Evolutionary conservation across 306 rosid genomes (phyloP).

Genomic region (Clitoria ternatea): DNA sequence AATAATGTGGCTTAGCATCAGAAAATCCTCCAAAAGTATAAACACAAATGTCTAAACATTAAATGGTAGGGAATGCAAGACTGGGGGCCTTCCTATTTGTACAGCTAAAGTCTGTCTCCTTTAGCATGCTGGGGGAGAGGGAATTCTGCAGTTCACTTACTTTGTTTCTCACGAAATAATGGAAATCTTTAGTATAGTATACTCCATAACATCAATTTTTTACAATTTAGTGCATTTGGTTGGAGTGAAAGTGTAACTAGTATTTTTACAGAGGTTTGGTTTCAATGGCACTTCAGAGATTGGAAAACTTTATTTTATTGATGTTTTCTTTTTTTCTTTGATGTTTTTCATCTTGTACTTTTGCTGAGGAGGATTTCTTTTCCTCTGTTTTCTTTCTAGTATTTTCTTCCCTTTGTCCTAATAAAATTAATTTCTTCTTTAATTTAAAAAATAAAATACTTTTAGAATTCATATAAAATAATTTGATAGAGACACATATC

Average conservation of each 20-base stretch:
- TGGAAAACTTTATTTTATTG: background rate
- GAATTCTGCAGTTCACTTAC: background rate
- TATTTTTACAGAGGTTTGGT: background rate
- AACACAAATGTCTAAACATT: background rate
- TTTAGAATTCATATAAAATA: slow-evolving; percentile 12
- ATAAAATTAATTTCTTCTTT: background rate
- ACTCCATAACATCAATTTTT: background rate
- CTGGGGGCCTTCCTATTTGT: background rate
- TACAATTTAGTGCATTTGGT: background rate
- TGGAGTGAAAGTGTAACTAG: background rate
- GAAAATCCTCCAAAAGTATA: background rate
- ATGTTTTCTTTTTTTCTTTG: background rate
- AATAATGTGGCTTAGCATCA: background rate
- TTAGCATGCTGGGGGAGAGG: background rate
- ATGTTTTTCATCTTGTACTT: background rate
- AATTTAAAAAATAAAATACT: background rate
- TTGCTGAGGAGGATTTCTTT: background rate
- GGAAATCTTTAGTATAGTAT: background rate
- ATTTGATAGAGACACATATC: background rate
- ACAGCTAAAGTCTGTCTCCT: background rate
- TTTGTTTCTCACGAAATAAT: background rate
- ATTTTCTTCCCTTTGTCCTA: background rate
- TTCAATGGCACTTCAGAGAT: background rate
- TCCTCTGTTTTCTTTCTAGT: background rate
- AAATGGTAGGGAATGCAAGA: background rate